Conservation (phyloP, 202 grass and related monocot genomes). For the Elaeis oleifera region DNA sequence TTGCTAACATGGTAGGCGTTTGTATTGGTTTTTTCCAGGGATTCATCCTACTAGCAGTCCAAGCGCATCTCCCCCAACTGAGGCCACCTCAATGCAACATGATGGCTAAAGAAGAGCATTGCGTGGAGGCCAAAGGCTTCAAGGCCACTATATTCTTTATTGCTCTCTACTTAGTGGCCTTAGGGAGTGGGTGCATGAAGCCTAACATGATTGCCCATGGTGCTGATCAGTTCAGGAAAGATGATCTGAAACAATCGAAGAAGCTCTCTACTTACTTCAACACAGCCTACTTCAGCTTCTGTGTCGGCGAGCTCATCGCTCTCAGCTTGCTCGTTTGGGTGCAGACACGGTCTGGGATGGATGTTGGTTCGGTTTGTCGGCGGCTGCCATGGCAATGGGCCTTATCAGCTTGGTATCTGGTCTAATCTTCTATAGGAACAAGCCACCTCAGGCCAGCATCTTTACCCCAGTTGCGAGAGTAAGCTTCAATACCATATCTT, state of each 20-base stretch:
- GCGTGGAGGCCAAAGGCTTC: slow-evolving; percentile 47
- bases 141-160: slow-evolving; percentile 84
- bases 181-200: slow-evolving; percentile 86
- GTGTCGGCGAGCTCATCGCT: slow-evolving; percentile 73
- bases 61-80: slow-evolving; percentile 85
- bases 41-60: slow-evolving; percentile 72
- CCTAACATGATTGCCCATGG: slow-evolving; percentile 94
- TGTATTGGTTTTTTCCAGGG: slow-evolving; percentile 31
- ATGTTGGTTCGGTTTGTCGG: slow-evolving; percentile 63
- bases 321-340: slow-evolving; percentile 84
- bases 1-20: background rate
- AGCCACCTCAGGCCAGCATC: slow-evolving; percentile 83
- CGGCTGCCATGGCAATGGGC: slow-evolving; percentile 50
- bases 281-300: slow-evolving; percentile 95
- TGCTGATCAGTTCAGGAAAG: slow-evolving; percentile 60
- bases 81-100: slow-evolving; percentile 69
- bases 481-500: background rate
- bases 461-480: slow-evolving; percentile 75
- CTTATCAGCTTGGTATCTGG: slow-evolving; percentile 60
- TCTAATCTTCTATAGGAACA: slow-evolving; percentile 67
- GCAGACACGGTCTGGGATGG: slow-evolving; percentile 79
- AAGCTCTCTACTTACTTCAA: slow-evolving; percentile 88
- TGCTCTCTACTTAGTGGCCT: slow-evolving; percentile 77
- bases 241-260: slow-evolving; percentile 12
- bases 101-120: slow-evolving; percentile 28